Base-by-base conservation (phyloP, 1,284 basidiomycete species). In the Trichosporon coremiiforme region DNA sequence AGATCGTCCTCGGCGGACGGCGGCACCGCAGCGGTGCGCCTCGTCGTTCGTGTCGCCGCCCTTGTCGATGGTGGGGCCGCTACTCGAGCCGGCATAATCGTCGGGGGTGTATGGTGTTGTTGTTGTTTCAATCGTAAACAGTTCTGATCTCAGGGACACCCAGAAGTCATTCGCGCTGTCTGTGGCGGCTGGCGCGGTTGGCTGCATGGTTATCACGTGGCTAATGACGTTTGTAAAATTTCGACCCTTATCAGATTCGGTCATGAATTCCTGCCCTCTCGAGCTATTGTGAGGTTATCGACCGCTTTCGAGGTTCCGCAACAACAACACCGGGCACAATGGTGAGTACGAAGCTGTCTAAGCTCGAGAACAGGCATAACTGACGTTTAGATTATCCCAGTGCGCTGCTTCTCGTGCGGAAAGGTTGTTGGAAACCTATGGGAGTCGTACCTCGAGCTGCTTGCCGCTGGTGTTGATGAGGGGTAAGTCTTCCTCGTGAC, bases 401-500 rank as follows among this genome's bases (percentile, higher is more conserved):
- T 85, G 65, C 76, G 84, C 64, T 85, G 84, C 74, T 96, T 96
- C 81, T 93, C 93, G 35, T 96, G 93, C 78, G 94, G 94, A 62
- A 95, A 95, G 84, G 93, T 96, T 72, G 89, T 95, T 63, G 93
- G 94, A 67, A 93, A 96, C 86, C 92, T 95, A 75, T 96, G 94
- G 94, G 90, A 89, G 73, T 87, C 87, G 33, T 96, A 95, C 83
- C 85, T 95, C 64, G 89, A 90, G 76, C 85, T 95, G 36, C 85
- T 96, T 70, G 88, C 90, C 50, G 87, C 89, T 68, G 93, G 92
- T 73, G 87, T 89, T 80, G 89, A 87, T 74, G 94, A 97, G 86
- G 94, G 94, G 93, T 95, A 76, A 74, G 90, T 78, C 84, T 53
- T 2, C n/a, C 31, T 13, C 38, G 65, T 63, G 7, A 9, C 31